A percentile compares a stretch with the other conserved stretches of the same genome.
Evolutionary conservation across 2,329 filamentous ascomycete species (phyloP).

Genomic region (Stachybotrys elegans): DNA sequence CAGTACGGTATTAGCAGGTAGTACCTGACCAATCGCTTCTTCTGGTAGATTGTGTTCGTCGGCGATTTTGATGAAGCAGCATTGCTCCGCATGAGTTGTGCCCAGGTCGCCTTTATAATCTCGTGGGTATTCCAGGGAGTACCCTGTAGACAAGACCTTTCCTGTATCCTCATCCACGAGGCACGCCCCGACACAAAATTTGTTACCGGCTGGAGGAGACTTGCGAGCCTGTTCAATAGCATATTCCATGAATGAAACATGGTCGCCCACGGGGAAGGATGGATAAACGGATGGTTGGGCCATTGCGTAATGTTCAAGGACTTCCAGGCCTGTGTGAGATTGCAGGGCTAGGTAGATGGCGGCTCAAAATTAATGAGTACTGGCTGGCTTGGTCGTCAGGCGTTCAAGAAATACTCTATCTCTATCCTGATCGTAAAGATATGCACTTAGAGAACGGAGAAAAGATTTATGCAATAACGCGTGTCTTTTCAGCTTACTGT

Average conservation of each 20-base stretch:
- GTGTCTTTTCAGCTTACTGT: too few relatives aligned
- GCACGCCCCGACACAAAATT: constrained; percentile 37
- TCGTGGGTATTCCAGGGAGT: constrained; percentile 31
- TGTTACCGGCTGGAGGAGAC: constrained; percentile 30
- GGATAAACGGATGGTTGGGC: too few relatives aligned
- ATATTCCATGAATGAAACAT: constrained; percentile 32
- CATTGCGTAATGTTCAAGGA: too few relatives aligned
- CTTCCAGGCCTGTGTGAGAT: too few relatives aligned
- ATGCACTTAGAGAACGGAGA: too few relatives aligned
- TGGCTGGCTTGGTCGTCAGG: too few relatives aligned
- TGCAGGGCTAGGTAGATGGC: too few relatives aligned
- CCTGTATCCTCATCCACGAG: constrained; percentile 30
- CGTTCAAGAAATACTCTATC: too few relatives aligned
- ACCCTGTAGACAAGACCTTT: constrained; percentile 35
- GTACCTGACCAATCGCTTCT: constrained; percentile 26
- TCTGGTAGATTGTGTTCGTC: constrained; percentile 29
- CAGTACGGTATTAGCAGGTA: constrained; percentile 32
- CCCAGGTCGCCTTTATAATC: constrained; percentile 31
- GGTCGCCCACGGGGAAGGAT: constrained; percentile 21
- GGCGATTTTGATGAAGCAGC: constrained; percentile 39
- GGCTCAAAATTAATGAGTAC: too few relatives aligned
- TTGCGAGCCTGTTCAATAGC: constrained; percentile 27
- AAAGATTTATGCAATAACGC: too few relatives aligned
- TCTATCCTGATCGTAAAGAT: too few relatives aligned
- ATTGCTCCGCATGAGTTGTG: constrained; percentile 36